Evolutionary conservation across 2,329 filamentous ascomycete species (phyloP).

Genomic region (Venturia carpophila): DNA sequence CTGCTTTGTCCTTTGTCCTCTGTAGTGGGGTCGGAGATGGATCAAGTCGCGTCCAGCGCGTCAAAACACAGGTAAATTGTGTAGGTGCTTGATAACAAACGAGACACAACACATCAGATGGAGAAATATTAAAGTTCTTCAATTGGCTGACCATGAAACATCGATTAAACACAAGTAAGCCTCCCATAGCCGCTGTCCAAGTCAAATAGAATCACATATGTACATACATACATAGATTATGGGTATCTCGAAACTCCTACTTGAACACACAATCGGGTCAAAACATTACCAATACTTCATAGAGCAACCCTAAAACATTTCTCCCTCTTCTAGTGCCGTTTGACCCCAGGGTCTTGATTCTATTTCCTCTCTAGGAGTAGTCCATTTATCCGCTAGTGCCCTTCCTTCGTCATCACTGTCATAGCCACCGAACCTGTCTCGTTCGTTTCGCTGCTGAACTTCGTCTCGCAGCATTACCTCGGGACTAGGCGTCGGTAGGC

Average conservation of each 20-base stretch:
- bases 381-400: conserved; percentile 12
- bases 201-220: neutral
- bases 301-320: conserved; percentile 12
- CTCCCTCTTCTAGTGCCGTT: conserved; percentile 8
- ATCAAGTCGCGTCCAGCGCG: conserved; percentile 1
- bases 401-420: conserved; percentile 16
- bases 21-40: neutral
- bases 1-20: neutral
- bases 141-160: neutral
- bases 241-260: conserved; percentile 13
- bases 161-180: neutral
- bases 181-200: neutral
- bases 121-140: neutral
- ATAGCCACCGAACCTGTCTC: conserved; percentile 18
- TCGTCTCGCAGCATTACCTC: neutral
- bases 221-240: neutral
- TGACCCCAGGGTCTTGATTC: neutral
- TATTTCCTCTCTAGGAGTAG: conserved; percentile 11
- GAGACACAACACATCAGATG: neutral
- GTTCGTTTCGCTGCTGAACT: neutral
- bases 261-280: neutral
- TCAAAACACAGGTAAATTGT: neutral
- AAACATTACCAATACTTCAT: conserved; percentile 5
- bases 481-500: conserved; percentile 2
- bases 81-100: neutral